Evolutionary conservation across 2,329 filamentous ascomycete species (phyloP), one percentile per base, ranked within the genome.

Genomic region (Cercospora beticola): DNA sequence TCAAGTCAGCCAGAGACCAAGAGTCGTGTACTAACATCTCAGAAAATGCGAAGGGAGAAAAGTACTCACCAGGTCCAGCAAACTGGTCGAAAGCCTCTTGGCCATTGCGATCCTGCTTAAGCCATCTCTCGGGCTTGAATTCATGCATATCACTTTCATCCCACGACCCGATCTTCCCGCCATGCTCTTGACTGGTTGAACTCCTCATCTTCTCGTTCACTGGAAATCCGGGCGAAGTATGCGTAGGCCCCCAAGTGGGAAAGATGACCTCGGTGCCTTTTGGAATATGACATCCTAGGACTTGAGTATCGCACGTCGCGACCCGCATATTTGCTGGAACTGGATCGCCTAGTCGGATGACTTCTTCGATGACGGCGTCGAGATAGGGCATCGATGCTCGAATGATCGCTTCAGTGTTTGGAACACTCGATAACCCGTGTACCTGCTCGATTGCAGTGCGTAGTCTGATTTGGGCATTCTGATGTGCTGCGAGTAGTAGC

Each of bases 401-500:
- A 9, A 18, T n/a, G 43, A 65, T 65, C 6, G 56, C 56, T 4
- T 57, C 36, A 4, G 43, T 60, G 14, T 16, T 60, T 1, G 64
- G 64, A 2, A 56, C 30, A 1, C 10, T 9, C n/a, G 33, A 14
- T 16, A 36, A n/a, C 7, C 46, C 56, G 4, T 33, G 31, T 5
- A 36, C 40, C 4, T 57, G 54, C 26, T 52, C 21, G 40, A 59
- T 18, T 5, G 70, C 68, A 2, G 62, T 36, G 0, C 82, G 79
- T 0, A 83, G 74, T 26, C 74, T 78, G n/a, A 57, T 64, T 60
- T 84, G 82, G 0, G 75, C 74, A n/a, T 68, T 65, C 12, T 73
- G 79, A 57, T 81, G 70, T 26, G 72, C 73, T n/a, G 78, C 73
- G 8, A 84, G 76, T 62, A 74, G 73, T 59, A 83, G 84, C 5